These are phyloP conservation scores for Aurantiochytrium sp. DNA, from an alignment of 108 stramenopile genomes.

Conservation along the genomic window DNA sequence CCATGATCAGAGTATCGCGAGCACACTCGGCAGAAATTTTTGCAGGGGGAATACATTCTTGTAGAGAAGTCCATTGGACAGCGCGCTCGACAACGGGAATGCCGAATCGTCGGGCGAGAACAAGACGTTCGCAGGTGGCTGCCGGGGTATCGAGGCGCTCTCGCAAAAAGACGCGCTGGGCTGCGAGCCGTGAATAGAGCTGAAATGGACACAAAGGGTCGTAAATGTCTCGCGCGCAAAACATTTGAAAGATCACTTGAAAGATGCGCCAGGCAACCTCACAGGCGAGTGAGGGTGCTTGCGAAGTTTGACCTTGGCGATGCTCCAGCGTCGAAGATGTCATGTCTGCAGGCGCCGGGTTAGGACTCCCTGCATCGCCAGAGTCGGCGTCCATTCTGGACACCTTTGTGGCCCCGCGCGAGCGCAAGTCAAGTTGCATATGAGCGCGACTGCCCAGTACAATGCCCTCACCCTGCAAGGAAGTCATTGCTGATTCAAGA, in stretches of 20 bases:
- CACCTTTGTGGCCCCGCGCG: too few species aligned
- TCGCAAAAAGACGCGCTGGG: neutral
- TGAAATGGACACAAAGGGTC: neutral
- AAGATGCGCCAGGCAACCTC: neutral
- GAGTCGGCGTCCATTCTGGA: neutral
- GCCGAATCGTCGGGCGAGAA: neutral
- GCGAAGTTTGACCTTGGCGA: neutral
- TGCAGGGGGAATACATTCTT: neutral
- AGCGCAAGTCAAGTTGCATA: conserved; percentile 16
- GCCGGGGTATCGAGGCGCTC: neutral
- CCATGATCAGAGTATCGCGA: neutral
- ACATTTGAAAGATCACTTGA: neutral
- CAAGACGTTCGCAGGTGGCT: neutral
- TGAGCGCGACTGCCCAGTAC: conserved; percentile 45
- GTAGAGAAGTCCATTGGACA: neutral
- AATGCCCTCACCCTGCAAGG: conserved; percentile 24
- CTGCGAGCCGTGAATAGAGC: neutral
- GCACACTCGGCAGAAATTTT: neutral
- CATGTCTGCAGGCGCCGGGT: neutral
- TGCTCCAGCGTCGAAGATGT: neutral
- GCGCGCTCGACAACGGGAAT: neutral
- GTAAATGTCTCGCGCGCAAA: neutral
- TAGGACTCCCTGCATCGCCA: neutral
- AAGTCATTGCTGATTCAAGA: conserved; percentile 15
- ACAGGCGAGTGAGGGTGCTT: neutral